Conservation (phyloP, 2,329 filamentous ascomycete species). For the Ceratocystis variospora region DNA sequence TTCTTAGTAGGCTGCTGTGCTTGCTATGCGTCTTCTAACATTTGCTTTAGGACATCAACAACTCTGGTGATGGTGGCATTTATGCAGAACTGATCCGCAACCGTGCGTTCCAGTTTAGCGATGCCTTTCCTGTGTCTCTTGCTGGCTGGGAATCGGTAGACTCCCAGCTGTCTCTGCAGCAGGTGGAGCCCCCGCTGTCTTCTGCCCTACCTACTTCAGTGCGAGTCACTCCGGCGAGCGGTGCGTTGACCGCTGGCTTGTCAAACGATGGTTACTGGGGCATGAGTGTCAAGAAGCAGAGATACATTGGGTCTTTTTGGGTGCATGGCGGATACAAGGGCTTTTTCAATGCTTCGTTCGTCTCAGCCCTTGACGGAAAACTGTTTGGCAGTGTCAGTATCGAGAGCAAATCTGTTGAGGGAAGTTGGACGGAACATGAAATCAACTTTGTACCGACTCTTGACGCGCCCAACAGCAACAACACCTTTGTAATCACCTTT, state of each 20-base stretch:
- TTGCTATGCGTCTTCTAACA: neutral
- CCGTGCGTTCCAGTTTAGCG: slow-evolving; percentile 50
- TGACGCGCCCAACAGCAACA: slow-evolving; percentile 41
- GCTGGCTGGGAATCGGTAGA: slow-evolving; percentile 34
- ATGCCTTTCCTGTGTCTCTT: slow-evolving; percentile 31
- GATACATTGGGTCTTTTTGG: slow-evolving; percentile 40
- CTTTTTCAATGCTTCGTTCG: slow-evolving; percentile 34
- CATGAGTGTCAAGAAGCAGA: slow-evolving; percentile 36
- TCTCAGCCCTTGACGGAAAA: slow-evolving; percentile 32
- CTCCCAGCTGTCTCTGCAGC: slow-evolving; percentile 34
- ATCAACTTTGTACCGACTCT: slow-evolving; percentile 31
- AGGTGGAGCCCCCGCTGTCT: slow-evolving; percentile 36
- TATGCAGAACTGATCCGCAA: slow-evolving; percentile 60
- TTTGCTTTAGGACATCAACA: slow-evolving; percentile 43
- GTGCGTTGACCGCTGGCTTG: slow-evolving; percentile 30
- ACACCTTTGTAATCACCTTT: slow-evolving; percentile 42
- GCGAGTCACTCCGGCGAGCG: slow-evolving; percentile 29
- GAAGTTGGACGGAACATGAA: slow-evolving; percentile 39
- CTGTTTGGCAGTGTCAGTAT: slow-evolving; percentile 36
- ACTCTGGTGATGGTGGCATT: slow-evolving; percentile 58
- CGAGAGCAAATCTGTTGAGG: slow-evolving; percentile 28
- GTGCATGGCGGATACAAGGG: slow-evolving; percentile 38
- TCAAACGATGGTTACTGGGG: slow-evolving; percentile 45
- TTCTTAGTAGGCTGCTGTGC: too few species aligned
- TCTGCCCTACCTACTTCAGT: slow-evolving; percentile 39